Base-by-base conservation (phyloP, 1,284 basidiomycete species). In the Cryptococcus depauperatus region DNA sequence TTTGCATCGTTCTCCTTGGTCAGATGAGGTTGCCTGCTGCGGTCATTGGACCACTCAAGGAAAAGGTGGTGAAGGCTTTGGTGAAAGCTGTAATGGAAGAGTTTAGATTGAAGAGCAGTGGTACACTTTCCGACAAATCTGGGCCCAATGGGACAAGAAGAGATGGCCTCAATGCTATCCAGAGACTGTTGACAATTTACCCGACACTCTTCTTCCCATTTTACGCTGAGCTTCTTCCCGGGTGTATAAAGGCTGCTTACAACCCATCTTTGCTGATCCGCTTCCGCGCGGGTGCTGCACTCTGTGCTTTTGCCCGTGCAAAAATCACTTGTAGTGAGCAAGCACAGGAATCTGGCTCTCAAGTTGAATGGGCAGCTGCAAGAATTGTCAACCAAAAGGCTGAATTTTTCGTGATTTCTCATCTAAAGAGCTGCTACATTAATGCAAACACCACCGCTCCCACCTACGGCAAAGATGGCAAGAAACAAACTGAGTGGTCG, bases 1-100 rank as follows among this genome's bases (percentile, higher is more conserved):
- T 64, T 11, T 57, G 69, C 7, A 59, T 71, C 46, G 43, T 61
- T 27, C 48, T 68, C 2, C 47, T 73, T 19, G 53, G 62, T 1
- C 56, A 62, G 16, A 50, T 70, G 35, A 53, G 51, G 2, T 50
- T 71, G 3, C 64, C 69, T 0, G 35, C 50, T 3, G 38, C 52
- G 2, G 55, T 49, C 43, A 48, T 70, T 6, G 37, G 43, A 6
- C 64, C 61, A 0, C 38, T 62, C 42, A 57, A 62, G 43, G 58
- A 62, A 18, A 66, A 66, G 51, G 55, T 73, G 18, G 52, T 59
- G 18, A 38, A 53, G 11, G 62, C 64, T 2, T 30, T 69, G 14
- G 58, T 64, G 19, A 47, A 53, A 29, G 57, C 59, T 2, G 54
- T 62, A 25, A 45, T 54, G 21, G 62, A 60, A 19, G 55, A 47